Conservation (phyloP, 495 filamentous ascomycete genomes). For the Lasiosphaeriaceae sp. region DNA sequence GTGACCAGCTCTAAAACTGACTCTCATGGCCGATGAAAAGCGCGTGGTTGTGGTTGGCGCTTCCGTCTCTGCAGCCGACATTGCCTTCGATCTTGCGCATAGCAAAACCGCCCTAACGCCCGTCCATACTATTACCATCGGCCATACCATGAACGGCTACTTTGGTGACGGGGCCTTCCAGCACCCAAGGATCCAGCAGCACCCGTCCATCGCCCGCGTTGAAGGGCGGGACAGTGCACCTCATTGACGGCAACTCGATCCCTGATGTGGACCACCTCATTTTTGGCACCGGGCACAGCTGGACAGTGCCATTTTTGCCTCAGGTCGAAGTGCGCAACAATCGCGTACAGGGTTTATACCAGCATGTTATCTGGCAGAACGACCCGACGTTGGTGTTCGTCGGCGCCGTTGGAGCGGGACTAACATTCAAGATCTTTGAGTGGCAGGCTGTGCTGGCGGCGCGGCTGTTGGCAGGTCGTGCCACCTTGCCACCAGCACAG, state of each 20-base stretch:
- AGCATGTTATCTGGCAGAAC: slow-evolving; percentile 50
- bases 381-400: slow-evolving; percentile 36
- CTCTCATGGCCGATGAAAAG: slow-evolving; percentile 11
- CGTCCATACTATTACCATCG: slow-evolving; percentile 29
- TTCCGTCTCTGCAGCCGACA: slow-evolving; percentile 69
- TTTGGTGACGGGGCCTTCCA: slow-evolving; percentile 51
- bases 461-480: slow-evolving; percentile 33
- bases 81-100: slow-evolving; percentile 61
- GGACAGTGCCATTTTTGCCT: slow-evolving; percentile 53
- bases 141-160: slow-evolving; percentile 44
- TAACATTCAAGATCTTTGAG: slow-evolving; percentile 40
- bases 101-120: slow-evolving; percentile 25
- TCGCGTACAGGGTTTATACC: slow-evolving; percentile 52
- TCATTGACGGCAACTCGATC: slow-evolving; percentile 48
- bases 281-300: slow-evolving; percentile 55
- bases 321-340: slow-evolving; percentile 48
- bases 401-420: slow-evolving; percentile 29
- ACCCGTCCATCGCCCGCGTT: slow-evolving; percentile 42
- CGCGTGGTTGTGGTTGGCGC: slow-evolving; percentile 65
- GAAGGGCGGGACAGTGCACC: slow-evolving; percentile 38
- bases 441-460: slow-evolving; percentile 40
- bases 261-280: slow-evolving; percentile 52
- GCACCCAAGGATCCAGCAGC: slow-evolving; percentile 42
- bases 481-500: slow-evolving; percentile 34
- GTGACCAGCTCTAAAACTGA: background rate